Conservation (phyloP, 78 protist species). For the Pigoraptor vietnamica region DNA sequence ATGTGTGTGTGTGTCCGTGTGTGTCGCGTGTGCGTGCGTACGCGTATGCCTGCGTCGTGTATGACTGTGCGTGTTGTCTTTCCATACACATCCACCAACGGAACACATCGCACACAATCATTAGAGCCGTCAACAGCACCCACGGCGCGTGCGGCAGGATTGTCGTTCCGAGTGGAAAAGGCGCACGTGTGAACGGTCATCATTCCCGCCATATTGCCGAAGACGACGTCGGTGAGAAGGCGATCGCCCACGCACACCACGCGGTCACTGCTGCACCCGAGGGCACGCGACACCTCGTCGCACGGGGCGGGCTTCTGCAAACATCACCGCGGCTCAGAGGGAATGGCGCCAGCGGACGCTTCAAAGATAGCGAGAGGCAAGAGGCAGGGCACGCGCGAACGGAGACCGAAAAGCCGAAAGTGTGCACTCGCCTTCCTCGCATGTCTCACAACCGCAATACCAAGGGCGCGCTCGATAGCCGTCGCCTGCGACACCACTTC, state of each 20-base stretch:
- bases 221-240: constrained; percentile 29
- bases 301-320: neutral
- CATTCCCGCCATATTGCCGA: constrained; percentile 15
- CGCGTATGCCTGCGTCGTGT: too few relatives aligned
- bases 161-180: neutral
- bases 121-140: too few relatives aligned
- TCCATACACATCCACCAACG: too few relatives aligned
- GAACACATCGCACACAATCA: neutral
- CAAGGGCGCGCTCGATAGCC: neutral
- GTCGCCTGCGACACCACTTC: neutral
- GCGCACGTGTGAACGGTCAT: constrained; percentile 25
- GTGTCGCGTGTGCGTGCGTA: too few relatives aligned
- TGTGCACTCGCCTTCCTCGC: neutral
- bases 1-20: too few relatives aligned
- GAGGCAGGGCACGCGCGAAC: neutral
- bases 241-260: neutral
- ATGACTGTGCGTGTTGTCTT: too few relatives aligned
- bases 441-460: constrained; percentile 4
- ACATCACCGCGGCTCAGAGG: too few relatives aligned
- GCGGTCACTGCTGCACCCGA: neutral
- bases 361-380: neutral
- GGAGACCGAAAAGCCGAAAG: neutral
- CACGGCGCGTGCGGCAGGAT: neutral
- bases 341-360: too few relatives aligned
- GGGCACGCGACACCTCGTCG: neutral